Conservation (phyloP, 2,329 filamentous ascomycete genomes). For the Cladosporium oxysporum region DNA sequence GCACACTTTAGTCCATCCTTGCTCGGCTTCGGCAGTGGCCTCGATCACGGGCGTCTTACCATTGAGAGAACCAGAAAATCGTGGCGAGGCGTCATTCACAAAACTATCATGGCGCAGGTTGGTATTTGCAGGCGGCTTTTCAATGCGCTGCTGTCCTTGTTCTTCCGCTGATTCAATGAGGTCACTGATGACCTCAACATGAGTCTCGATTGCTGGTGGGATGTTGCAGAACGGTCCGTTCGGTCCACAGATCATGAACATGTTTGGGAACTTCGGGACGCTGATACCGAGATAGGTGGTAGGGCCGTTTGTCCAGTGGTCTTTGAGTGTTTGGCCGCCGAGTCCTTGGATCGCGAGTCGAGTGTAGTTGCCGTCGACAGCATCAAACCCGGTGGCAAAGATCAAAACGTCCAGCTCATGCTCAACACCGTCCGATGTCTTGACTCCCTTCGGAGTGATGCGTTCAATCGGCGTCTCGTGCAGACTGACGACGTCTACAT, state of each 20-base stretch:
- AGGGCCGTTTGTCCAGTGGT: conserved; percentile 38
- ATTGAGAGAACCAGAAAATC: background rate
- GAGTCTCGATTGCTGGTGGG: conserved; percentile 40
- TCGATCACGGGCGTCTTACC: conserved; percentile 27
- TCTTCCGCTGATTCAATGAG: conserved; percentile 25
- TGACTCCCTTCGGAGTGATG: conserved; percentile 33
- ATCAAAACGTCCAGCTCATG: conserved; percentile 40
- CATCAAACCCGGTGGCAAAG: conserved; percentile 46
- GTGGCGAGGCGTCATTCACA: background rate
- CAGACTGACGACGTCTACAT: conserved; percentile 32
- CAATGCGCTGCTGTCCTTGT: background rate
- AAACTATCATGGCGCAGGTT: conserved; percentile 7
- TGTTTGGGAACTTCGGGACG: conserved; percentile 46
- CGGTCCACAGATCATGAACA: conserved; percentile 47
- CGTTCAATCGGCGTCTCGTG: conserved; percentile 49
- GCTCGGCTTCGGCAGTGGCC: conserved; percentile 31
- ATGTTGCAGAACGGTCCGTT: conserved; percentile 44
- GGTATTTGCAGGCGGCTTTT: background rate
- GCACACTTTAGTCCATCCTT: conserved; percentile 31
- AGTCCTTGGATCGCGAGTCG: conserved; percentile 36
- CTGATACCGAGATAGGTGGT: conserved; percentile 44
- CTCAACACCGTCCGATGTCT: conserved; percentile 26
- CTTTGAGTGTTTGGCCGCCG: conserved; percentile 33
- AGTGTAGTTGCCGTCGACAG: conserved; percentile 39
- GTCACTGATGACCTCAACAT: conserved; percentile 37